These are phyloP conservation scores for Leccinellum rugosiceps DNA, from an alignment of 768 basidiomycete species.

Conservation along the genomic window DNA sequence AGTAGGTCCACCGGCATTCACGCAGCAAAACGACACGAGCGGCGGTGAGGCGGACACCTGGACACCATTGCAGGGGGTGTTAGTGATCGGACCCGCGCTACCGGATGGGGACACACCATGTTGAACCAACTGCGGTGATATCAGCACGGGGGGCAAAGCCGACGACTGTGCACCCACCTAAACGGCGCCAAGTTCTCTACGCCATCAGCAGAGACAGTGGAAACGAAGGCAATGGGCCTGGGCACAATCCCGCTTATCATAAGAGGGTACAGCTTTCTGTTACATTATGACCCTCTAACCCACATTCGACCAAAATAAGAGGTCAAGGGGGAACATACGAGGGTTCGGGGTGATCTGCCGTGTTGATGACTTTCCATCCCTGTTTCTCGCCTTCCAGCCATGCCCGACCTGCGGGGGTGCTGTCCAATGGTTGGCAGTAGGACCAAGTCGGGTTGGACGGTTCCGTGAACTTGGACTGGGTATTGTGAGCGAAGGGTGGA, in stretches of 20 bases:
- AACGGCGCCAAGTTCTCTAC: slow-evolving; percentile 42
- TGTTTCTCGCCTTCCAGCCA: slow-evolving; percentile 35
- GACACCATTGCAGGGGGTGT: not conserved
- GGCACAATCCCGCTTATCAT: slow-evolving; percentile 41
- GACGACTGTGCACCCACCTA: slow-evolving; percentile 23
- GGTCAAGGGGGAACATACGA: slow-evolving; percentile 16
- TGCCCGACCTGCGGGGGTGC: slow-evolving; percentile 26
- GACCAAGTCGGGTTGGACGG: slow-evolving; percentile 32
- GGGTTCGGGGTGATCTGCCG: slow-evolving; percentile 24
- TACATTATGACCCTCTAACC: not conserved
- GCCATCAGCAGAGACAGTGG: slow-evolving; percentile 34
- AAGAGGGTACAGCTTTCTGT: slow-evolving; percentile 31
- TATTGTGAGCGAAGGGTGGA: slow-evolving; percentile 24
- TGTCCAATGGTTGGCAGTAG: slow-evolving; percentile 29
- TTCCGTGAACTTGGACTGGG: slow-evolving; percentile 25
- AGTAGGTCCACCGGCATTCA: slow-evolving; percentile 5
- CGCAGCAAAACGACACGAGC: slow-evolving; percentile 38
- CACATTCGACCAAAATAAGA: not conserved
- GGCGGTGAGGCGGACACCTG: slow-evolving; percentile 24
- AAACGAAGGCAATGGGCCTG: slow-evolving; percentile 46
- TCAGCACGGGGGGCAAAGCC: not conserved
- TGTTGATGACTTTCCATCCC: slow-evolving; percentile 35
- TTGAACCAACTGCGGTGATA: slow-evolving; percentile 26
- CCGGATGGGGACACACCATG: slow-evolving; percentile 12
- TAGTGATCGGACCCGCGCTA: not conserved